Evolutionary conservation across 495 filamentous ascomycete genomes (phyloP), one percentile per base, ranked within the genome.

Genomic region (Trichoderma gamsii): DNA sequence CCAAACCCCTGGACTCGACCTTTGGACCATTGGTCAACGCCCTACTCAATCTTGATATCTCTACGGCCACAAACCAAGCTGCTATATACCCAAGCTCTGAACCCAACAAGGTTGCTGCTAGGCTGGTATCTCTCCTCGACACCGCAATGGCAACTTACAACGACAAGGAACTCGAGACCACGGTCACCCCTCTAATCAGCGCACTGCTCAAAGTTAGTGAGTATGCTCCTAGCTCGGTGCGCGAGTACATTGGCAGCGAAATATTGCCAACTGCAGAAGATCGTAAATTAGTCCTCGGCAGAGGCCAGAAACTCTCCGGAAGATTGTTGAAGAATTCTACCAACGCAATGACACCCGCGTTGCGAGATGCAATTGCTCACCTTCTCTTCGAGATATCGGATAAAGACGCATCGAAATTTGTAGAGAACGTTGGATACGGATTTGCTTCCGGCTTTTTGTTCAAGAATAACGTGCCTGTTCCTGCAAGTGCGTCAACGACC

Each of bases 401-500:
- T 64, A 90, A 88, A 70, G 85, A 92, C 71, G 85, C 89, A 0
- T 82, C 84, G 29, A 88, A 77, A 38, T 88, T 95, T 65, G 89
- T 95, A 0, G 81, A 87, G 49, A 92, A 93, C 67, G 90, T 96
- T 32, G 92, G 95, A 1, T 97, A 97, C 72, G 95, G 95, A 0
- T 97, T 90, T 73, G 95, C 95, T 3, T 90, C 93, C 1, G 95
- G 95, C 2, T 94, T 93, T 73, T 79, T 99, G 41, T 88, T 92
- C 76, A 88, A 89, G 52, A 90, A 91, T 63, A 89, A 92, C 25
- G 85, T 97, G 21, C 81, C 89, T 4, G 80, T 97, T 21, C 91
- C 94, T 0, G 82, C 89, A 64, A 87, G 78, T 46, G 82, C 87
- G 0, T 61, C 56, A 61, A 61, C 25, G 25, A 32, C 56, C 27